phyloP scores from a whole-genome alignment of 768 basidiomycete species.

The Pisolithus albus region DNA sequence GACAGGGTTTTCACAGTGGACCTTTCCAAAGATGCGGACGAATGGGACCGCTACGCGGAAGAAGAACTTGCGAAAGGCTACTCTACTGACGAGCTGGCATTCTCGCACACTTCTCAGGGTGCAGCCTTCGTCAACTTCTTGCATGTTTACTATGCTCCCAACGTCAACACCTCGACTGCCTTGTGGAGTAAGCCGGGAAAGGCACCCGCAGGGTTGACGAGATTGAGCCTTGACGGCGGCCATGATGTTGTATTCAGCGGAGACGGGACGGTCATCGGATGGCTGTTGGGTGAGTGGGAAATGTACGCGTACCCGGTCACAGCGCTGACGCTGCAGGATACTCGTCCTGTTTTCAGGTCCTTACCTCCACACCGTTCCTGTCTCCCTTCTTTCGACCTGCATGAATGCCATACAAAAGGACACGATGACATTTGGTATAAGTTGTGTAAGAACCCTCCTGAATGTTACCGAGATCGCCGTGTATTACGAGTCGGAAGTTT shows the following conservation, averaged over 20 bases:
- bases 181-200: constrained; percentile 70
- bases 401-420: constrained; percentile 43
- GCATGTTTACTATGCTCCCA: constrained; percentile 55
- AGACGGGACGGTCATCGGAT: constrained; percentile 61
- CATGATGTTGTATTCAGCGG: constrained; percentile 60
- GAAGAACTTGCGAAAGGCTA: constrained; percentile 45
- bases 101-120: constrained; percentile 34
- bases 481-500: constrained; percentile 54
- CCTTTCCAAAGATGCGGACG: constrained; percentile 39
- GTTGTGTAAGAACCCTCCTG: constrained; percentile 52
- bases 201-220: constrained; percentile 51
- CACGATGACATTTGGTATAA: constrained; percentile 49
- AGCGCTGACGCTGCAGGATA: not conserved
- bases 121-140: constrained; percentile 66
- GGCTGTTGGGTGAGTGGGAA: constrained; percentile 56
- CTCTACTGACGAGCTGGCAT: constrained; percentile 51
- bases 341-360: constrained; percentile 36
- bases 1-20: constrained; percentile 44
- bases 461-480: constrained; percentile 53
- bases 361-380: constrained; percentile 54
- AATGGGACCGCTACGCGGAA: constrained; percentile 42
- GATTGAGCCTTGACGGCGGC: constrained; percentile 67
- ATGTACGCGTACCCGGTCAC: not conserved
- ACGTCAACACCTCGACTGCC: constrained; percentile 34
- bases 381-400: constrained; percentile 47